These are phyloP conservation scores for Fraxinus dipetala DNA, from an alignment of 305 asterid genomes.

Conservation along the genomic window DNA sequence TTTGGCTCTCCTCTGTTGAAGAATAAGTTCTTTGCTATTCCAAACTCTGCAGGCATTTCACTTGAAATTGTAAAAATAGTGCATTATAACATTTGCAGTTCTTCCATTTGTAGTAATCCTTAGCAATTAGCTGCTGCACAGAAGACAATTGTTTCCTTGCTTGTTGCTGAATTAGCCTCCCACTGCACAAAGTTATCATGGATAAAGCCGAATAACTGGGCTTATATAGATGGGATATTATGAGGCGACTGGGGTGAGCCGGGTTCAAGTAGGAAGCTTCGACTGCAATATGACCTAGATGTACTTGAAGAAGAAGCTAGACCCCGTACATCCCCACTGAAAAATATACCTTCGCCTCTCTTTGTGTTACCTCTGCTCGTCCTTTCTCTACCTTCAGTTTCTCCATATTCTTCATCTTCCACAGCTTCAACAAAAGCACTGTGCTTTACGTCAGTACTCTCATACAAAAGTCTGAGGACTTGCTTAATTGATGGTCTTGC, in stretches of 20 bases:
- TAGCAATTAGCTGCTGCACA: background rate
- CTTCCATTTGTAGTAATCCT: background rate
- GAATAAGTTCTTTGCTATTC: background rate
- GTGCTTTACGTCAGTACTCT: slow-evolving; percentile 68
- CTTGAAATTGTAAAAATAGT: background rate
- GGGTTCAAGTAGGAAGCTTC: slow-evolving; percentile 69
- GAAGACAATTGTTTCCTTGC: background rate
- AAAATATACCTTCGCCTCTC: slow-evolving; percentile 33
- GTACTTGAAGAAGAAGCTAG: slow-evolving; percentile 93
- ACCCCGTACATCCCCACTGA: slow-evolving; percentile 64
- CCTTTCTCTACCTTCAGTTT: slow-evolving; percentile 47
- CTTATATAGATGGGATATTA: slow-evolving; percentile 46
- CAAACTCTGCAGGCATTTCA: background rate
- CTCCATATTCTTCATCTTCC: slow-evolving; percentile 64
- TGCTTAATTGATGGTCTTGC: slow-evolving; percentile 91
- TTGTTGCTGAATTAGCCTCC: background rate
- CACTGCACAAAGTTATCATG: background rate
- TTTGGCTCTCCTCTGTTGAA: background rate
- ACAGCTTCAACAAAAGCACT: slow-evolving; percentile 68
- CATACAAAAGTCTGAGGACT: slow-evolving; percentile 76
- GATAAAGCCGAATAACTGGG: background rate
- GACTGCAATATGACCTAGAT: slow-evolving; percentile 72
- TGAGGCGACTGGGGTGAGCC: slow-evolving; percentile 74
- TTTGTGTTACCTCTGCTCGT: slow-evolving; percentile 48
- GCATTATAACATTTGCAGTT: background rate